A percentile compares a stretch with the other conserved stretches of the same genome.
Evolutionary conservation across 228 moss, liverwort and hornwort genomes (phyloP).

Genomic region (Sphagnum magellanicum): DNA sequence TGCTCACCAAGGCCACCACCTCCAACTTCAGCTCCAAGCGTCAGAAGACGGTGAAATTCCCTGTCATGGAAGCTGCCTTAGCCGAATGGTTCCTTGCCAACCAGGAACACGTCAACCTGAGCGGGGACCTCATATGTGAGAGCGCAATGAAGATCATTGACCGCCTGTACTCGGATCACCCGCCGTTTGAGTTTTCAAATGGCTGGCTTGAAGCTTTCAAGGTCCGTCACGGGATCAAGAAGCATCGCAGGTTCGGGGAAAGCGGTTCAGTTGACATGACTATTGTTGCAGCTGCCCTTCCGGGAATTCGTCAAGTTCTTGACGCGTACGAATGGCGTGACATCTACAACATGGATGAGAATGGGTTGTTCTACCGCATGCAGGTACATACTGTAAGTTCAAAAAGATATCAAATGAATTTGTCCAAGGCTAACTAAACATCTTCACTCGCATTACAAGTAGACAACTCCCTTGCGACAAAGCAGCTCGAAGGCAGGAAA

Average conservation of each 20-base stretch:
- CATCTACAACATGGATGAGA: constrained; percentile 13
- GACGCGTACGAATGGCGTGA: constrained; percentile 6
- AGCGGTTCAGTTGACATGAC: constrained; percentile 7
- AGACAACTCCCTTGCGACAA: constrained; percentile 8
- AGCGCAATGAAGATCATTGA: too few relatives aligned
- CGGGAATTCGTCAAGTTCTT: too few relatives aligned
- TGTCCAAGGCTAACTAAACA: too few relatives aligned
- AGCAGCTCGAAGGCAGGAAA: constrained; percentile 2
- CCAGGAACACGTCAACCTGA: background rate
- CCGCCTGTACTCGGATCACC: too few relatives aligned
- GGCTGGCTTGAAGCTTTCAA: constrained; percentile 10
- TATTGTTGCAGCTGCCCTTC: background rate
- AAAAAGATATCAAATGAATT: background rate
- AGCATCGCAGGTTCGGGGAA: constrained; percentile 6
- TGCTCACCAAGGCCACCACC: background rate
- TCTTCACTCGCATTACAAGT: background rate
- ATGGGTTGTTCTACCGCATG: constrained; percentile 5
- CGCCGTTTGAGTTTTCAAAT: background rate
- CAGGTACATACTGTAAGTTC: background rate
- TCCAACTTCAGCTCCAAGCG: background rate
- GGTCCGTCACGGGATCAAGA: background rate
- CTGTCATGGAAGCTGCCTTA: background rate
- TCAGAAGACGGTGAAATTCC: background rate
- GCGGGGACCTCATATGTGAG: background rate
- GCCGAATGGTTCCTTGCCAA: background rate